These are phyloP conservation scores for Nicotiana obtusifolia DNA, from an alignment of 257 asterid genomes.

Conservation along the genomic window DNA sequence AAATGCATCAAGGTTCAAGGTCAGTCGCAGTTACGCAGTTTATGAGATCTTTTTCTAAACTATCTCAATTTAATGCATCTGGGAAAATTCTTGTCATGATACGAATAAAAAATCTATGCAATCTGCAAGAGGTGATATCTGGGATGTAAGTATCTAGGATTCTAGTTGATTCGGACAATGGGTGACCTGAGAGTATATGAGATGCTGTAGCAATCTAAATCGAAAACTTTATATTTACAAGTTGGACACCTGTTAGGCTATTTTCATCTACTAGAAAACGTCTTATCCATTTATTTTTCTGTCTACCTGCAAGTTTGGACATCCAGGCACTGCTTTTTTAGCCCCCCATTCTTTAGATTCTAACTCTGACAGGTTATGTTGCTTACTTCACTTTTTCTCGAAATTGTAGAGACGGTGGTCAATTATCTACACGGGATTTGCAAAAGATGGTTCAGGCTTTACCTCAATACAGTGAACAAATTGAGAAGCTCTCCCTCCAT, in stretches of 20 bases:
- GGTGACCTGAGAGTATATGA: neutral
- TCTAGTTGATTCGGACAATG: neutral
- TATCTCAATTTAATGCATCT: neutral
- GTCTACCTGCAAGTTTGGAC: too few relatives aligned
- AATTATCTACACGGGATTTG: constrained; percentile 89
- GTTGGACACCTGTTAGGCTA: neutral
- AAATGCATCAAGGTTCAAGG: constrained; percentile 92
- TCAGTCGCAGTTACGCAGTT: constrained; percentile 22
- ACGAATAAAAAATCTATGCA: neutral
- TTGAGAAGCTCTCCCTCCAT: constrained; percentile 98
- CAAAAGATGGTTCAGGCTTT: constrained; percentile 99
- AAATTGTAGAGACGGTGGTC: constrained; percentile 62
- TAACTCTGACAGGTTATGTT: neutral
- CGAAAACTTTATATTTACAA: neutral
- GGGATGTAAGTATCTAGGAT: neutral
- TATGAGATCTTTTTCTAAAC: neutral
- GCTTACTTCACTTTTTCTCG: constrained; percentile 16
- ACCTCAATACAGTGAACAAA: constrained; percentile 99
- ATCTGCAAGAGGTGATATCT: neutral
- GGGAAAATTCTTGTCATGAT: neutral
- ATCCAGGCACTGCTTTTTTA: too few relatives aligned
- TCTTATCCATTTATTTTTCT: neutral
- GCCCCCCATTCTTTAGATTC: neutral
- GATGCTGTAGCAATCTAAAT: neutral
- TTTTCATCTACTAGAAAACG: neutral